Evolutionary conservation across 2,329 filamentous ascomycete genomes (phyloP), one percentile per base, ranked within the genome.

Genomic region (Emergomyces africanus): DNA sequence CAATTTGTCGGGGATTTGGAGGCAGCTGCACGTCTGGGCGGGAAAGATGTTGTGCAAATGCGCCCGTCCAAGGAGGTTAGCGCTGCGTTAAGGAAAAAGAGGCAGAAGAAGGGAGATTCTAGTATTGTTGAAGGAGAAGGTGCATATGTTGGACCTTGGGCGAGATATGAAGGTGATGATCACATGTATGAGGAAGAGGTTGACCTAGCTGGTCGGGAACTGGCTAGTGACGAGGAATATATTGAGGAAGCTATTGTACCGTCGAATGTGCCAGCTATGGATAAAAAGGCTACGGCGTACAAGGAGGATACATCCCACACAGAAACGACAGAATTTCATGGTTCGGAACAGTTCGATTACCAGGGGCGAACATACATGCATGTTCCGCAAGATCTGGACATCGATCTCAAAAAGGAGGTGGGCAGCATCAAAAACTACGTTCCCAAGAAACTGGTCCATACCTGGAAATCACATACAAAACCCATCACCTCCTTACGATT

Each of bases 311-410:
- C 85, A 9, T 80, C 89, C 8, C 80, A 82, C 61, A 82, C 82
- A 30, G 94, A 99, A 76, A 94, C 87, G 57, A 90, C 87, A 49
- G 86, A 85, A 50, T 99, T 97, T 75, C 88, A 96, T 68, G 94
- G 91, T 62, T 81, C 81, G 46, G 80, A 88, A 69, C 79, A 94
- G 74, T 87, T 85, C 77, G 94, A 99, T 72, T 99, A 99, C 76
- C 88, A 95, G 71, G 94, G 94, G 54, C 81, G 94, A 64, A 95
- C 92, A 39, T 99, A 96, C 72, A 96, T 99, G 92, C 94, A 99
- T 74, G 81, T 97, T 51, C 94, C 94, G 3, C 90, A 90, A 71
- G 91, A 96, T 71, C 77, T 96, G 74, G 89, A 90, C 69, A 79
- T 96, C 70, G 88, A 95, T 70, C 78, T 99, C 66, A 82, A 81